Base-by-base conservation (phyloP, 176 grass and related monocot genomes). In the Paspalum vaginatum region DNA sequence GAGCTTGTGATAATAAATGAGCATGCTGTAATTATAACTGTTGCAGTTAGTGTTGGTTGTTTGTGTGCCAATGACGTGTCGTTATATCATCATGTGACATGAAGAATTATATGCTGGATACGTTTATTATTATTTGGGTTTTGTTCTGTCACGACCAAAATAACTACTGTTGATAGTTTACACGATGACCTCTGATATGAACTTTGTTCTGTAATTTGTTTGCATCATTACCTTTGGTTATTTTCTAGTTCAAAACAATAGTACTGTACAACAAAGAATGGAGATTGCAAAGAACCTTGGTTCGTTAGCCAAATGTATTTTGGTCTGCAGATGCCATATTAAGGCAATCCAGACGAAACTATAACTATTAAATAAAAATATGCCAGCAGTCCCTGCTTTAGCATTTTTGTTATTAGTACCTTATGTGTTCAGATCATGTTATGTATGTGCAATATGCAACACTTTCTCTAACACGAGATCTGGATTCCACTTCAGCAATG, bases 221-320 rank as follows among this genome's bases (percentile, higher is more conserved):
- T 57, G 41, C 46, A 73, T 38, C 32, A 32, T 32, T 32, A 32
- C 32, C 1, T 32, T 32, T 32, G 32, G 32, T 13, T 10, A 17
- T 46, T 79, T 43, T 74, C 15, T 73, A 18, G 12, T 13, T 61
- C 59, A 74, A 54, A 65, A 60, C 61, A 65, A 57, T 84, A 77
- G 41, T 68, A 48, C 26, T 56, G 21, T 24, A 11, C 56, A 66
- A 57, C 22, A n/a, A n/a, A n/a, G 25, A 12, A 51, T 53, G 55
- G 16, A 45, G 21, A 78, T 52, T 50, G 24, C 21, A 54, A 22
- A 68, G 37, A 44, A 72, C 32, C 2, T 80, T 80, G 58, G 10
- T 74, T 40, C 13, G 12, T 44, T 24, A 45, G 21, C 47, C 10
- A 55, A 46, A 6, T 18, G 22, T 64, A 52, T 77, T 78, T 21